phyloP scores from a whole-genome alignment of 2,329 filamentous ascomycete species.

The Leptographium flavum region DNA sequence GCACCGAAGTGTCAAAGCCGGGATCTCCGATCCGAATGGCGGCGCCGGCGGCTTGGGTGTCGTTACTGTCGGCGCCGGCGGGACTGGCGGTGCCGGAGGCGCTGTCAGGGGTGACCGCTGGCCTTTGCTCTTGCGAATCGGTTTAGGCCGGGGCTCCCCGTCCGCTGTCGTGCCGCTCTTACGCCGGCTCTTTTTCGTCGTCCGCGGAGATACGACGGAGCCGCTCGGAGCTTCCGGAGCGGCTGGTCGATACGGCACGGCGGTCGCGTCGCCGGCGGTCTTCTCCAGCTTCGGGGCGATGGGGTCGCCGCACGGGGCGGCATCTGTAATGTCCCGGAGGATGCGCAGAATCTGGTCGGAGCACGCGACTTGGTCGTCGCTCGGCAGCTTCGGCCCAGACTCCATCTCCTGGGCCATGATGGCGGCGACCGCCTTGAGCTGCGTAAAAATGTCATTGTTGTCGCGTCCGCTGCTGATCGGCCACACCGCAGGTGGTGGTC shows the following conservation, averaged over 20 bases:
- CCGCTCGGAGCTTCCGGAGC: neutral
- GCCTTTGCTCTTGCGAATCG: neutral
- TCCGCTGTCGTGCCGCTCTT: neutral
- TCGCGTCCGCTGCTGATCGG: neutral
- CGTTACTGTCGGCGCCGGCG: too few species aligned
- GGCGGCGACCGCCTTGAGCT: neutral
- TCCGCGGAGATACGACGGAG: neutral
- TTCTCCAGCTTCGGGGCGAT: neutral
- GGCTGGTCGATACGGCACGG: neutral
- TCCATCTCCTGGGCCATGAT: neutral
- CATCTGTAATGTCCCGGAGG: neutral
- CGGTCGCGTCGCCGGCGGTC: neutral
- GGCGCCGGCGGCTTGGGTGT: too few species aligned
- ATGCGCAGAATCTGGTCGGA: neutral
- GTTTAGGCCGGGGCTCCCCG: neutral
- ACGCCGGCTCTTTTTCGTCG: neutral
- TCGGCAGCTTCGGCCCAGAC: neutral
- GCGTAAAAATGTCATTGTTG: neutral
- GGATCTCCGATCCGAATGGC: too few species aligned
- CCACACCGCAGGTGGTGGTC: too few species aligned
- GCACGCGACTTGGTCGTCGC: neutral
- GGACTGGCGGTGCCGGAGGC: too few species aligned
- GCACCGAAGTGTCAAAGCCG: constrained; percentile 1
- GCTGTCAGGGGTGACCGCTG: neutral
- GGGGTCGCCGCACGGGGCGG: neutral